Base-by-base conservation (phyloP, 129 eudicot species). In the Kitagawia praeruptora region DNA sequence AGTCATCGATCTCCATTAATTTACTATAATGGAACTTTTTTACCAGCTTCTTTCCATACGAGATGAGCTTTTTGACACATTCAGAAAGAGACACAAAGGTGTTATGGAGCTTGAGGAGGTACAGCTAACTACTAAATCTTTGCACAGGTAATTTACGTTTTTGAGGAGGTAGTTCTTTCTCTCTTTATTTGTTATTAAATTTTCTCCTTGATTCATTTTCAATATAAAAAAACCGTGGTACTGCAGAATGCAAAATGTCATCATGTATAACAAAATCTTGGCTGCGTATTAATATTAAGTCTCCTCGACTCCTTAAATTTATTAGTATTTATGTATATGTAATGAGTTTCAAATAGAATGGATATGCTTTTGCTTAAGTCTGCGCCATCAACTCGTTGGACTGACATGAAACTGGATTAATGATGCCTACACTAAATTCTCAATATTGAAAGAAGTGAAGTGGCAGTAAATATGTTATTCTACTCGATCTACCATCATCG, bases 31-130 rank as follows among this genome's bases (percentile, higher is more conserved):
- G 40, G 18, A 0, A 5, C 21, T 31, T 66, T 34, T 66, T 34
- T 66, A 11, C 72, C 72, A 95, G 99, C 83, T 95, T 77, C 61
- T 95, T 64, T 85, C 99, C 56, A 92, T 95, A 72, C 84, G 99
- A 84, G 97, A 95, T 82, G 99, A 95, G 83, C 99, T 95, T 74
- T 95, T 95, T 70, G 97, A 95, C 87, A 95, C 99, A 69, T 95
- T 95, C 70, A 87, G 93, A 84, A 92, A 92, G 80, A 92, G 99
- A 86, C 96, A 95, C 77, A 95, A 70, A 84, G 96, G 99, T 82
- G 97, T 86, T 63, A 95, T 95, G 96, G 97, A 92, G 74, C 88
- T 85, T 19, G 99, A 92, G 84, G 99, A 92, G 89, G 97, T 95
- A 85, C 96, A 95, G 54, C 84, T 95, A 80, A 95, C 99, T 81